Evolutionary conservation across 345 rosid species (phyloP), one percentile per base, ranked within the genome.

Genomic region (Chamaenerion angustifolium): DNA sequence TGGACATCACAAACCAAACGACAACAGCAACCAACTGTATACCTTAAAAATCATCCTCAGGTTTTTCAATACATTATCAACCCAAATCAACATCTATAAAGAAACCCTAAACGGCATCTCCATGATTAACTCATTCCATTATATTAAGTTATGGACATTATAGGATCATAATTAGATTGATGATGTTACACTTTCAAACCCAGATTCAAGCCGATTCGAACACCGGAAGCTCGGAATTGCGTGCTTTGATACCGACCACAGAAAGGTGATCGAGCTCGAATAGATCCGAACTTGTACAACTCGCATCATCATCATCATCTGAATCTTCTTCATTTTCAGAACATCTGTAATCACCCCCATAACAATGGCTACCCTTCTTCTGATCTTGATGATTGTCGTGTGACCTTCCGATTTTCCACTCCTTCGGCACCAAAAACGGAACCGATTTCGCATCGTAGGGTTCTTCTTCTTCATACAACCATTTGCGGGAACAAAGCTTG

Each of bases 261-360:
- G 56, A 11, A 21, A 67, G 70, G 41, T 72, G 81, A 59, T 76
- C 82, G 49, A 78, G 68, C 63, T 78, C 84, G 42, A 78, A 78
- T 50, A 78, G 64, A 54, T 78, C 84, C 42, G 84, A 75, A 58
- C 84, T 78, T 11, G 80, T 71, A 27, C 47, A 69, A 31, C 80
- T 78, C 2, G 59, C 49, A 0, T 56, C 72, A 17, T 70, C 76
- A 43, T 66, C 71, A 4, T 69, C 77, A 0, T 65, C 69, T 0
- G 58, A 65, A 0, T 52, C 66, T 0, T 56, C 49, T 1, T 45
- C 49, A 9, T 46, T 19, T 15, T 57, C 49, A 35, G 10, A 14
- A 4, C 27, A 12, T 35, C 48, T 17, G 11, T 14, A 54, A 18
- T 48, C 37, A 11, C 11, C 11, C 12, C 43, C 13, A 37, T 40